Evolutionary conservation across 1,139 yeast species (phyloP), one percentile per base, ranked within the genome.

Genomic region (Pichia sp.): DNA sequence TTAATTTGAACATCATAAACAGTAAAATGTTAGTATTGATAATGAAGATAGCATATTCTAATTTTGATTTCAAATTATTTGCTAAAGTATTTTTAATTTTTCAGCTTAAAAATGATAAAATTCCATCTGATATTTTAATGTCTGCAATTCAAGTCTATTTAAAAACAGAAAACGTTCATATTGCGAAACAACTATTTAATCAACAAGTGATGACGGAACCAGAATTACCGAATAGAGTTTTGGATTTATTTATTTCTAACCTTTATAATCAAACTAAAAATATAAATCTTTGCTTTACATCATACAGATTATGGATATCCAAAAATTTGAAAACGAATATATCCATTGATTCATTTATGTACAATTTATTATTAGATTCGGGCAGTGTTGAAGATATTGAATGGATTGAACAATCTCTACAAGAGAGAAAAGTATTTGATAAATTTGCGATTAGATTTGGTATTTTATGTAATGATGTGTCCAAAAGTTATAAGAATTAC

Each of bases 141-240:
- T 30, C 40, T 15, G 57, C 60, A 6, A 43, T 56, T 29, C 48
- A 49, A 29, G 51, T 53, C 11, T 55, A 55, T 43, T 32, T 56
- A 5, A 46, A 51, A 31, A 46, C 54, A 6, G 58, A 51, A 25
- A 52, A 54, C 35, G 44, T 56, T 10, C 45, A 45, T 21, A 43
- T 50, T 40, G 59, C 62, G 5, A 47, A 45, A 3, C 57, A 55
- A 42, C 29, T 57, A 6, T 58, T 56, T 37, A 53, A 52, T 30
- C 58, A 52, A 32, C 47, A 51, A n/a, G 57, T 55, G 0, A 42
- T 52, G 50, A 37, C 57, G 3, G 48, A 47, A 4, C 31, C 28
- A 3, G 21, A 31, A 11, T 37, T 52, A 19, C 48, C 54, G 1
- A 33, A 45, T 14, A 42, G 39, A 21, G 27, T 57, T 8, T 38